Evolutionary conservation across 1,139 yeast species (phyloP), one percentile per base, ranked within the genome.

Genomic region (Yamadazyma pseudoaaseri): DNA sequence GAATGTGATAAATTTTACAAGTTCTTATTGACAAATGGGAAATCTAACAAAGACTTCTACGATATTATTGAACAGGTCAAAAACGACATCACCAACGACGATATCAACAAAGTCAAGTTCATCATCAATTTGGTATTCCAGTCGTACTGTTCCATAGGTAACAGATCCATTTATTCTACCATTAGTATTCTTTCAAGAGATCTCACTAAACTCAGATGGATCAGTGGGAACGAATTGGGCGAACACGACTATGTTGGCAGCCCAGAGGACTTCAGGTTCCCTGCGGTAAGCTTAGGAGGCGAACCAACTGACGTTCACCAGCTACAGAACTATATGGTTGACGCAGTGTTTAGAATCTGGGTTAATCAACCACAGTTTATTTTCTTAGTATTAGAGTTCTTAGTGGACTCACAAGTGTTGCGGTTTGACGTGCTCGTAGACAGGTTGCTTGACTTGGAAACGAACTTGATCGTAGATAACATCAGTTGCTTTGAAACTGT

Each of bases 121-220:
- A 55, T 79, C 26, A 66, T 83, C 27, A 76, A 83, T 23, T 62
- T 86, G 17, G 60, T 89, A 16, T 70, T 83, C 45, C 90, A 86
- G 51, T 71, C 85, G 0, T 71, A 87, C 36, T 85, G 94, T 30
- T 82, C 80, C 49, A 80, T 89, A 41, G 97, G 97, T 16, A 83
- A 87, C 30, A 76, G 97, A 53, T 89, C 97, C 0, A 73, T 90
- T 30, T 86, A 95, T 16, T 95, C 95, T 37, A 89, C 89, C 26
- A 81, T 80, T 35, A 79, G 79, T 46, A 81, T 85, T 54, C 68
- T 87, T 39, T 70, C 73, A 27, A 73, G 81, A 39, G 74, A 81
- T 35, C 60, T 69, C 23, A 69, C 67, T 29, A 70, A 79, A 37
- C 61, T 90, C 44, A 64, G 63, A 45, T 67, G 51, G 45, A 49